Evolutionary conservation across 306 rosid species (phyloP).

Genomic region (Vigna radiata): DNA sequence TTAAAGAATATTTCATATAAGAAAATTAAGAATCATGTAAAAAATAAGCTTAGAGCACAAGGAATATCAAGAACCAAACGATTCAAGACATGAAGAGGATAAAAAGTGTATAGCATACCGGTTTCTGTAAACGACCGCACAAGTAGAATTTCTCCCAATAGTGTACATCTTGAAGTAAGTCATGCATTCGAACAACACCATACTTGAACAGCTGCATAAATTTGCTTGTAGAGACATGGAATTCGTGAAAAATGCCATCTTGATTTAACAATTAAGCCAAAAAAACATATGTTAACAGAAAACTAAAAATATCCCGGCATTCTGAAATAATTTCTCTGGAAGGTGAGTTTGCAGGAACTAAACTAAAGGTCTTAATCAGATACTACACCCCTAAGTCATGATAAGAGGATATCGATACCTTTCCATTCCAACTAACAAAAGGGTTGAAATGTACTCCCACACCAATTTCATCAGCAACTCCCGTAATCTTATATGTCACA

Average conservation of each 20-base stretch:
- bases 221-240: constrained; percentile 35
- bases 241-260: neutral
- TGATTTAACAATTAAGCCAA: constrained; percentile 13
- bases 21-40: constrained; percentile 6
- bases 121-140: constrained; percentile 94
- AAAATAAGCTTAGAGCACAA: constrained; percentile 15
- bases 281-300: neutral
- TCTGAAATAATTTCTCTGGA: constrained; percentile 22
- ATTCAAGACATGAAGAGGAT: constrained; percentile 30
- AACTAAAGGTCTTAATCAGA: constrained; percentile 27
- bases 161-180: constrained; percentile 74
- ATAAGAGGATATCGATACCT: constrained; percentile 56
- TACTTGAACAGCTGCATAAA: constrained; percentile 77
- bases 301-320: constrained; percentile 7
- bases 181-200: constrained; percentile 84
- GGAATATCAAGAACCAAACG: constrained; percentile 36
- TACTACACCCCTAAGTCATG: constrained; percentile 20
- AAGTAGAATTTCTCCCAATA: constrained; percentile 89
- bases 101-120: constrained; percentile 54
- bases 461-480: constrained; percentile 80
- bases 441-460: constrained; percentile 98
- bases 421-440: constrained; percentile 78
- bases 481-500: constrained; percentile 66
- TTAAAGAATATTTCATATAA: neutral
- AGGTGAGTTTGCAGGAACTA: constrained; percentile 29